These are phyloP conservation scores for Chrysosporium queenslandicum DNA, from an alignment of 2,329 filamentous ascomycete species.

Conservation along the genomic window DNA sequence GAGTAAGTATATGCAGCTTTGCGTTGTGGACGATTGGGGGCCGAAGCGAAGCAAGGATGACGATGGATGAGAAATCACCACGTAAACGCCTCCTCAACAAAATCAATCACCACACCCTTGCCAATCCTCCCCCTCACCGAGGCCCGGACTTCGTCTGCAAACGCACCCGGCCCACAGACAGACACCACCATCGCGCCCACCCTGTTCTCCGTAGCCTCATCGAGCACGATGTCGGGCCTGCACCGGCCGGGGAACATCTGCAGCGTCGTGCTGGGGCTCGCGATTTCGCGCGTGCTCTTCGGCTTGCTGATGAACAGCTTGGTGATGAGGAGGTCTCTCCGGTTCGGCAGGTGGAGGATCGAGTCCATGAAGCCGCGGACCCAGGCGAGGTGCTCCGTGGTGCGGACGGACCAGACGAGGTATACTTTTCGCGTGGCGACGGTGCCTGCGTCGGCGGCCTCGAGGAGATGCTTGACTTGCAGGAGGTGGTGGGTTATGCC, in stretches of 20 bases:
- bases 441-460: slow-evolving; percentile 42
- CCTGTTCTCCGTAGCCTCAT: slow-evolving; percentile 46
- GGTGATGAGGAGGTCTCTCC: slow-evolving; percentile 50
- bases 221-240: slow-evolving; percentile 46
- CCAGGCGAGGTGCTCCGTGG: slow-evolving; percentile 52
- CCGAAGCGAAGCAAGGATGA: background rate
- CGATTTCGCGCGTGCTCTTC: slow-evolving; percentile 44
- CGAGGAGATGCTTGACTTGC: slow-evolving; percentile 50
- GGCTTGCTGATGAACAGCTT: slow-evolving; percentile 56
- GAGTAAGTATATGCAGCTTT: background rate
- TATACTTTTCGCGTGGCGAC: slow-evolving; percentile 51
- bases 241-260: slow-evolving; percentile 54
- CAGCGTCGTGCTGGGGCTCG: slow-evolving; percentile 47
- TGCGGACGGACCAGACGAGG: slow-evolving; percentile 54
- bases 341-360: slow-evolving; percentile 50
- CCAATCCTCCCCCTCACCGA: slow-evolving; percentile 45
- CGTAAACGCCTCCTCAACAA: slow-evolving; percentile 57
- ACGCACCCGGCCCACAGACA: slow-evolving; percentile 53
- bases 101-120: slow-evolving; percentile 47
- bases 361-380: slow-evolving; percentile 57
- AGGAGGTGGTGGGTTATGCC: slow-evolving; percentile 58
- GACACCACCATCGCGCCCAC: slow-evolving; percentile 52
- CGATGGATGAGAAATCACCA: slow-evolving; percentile 35
- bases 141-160: slow-evolving; percentile 51
- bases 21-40: background rate